Base-by-base conservation (phyloP, 331 rosid genomes). In the Quercus lobata region DNA sequence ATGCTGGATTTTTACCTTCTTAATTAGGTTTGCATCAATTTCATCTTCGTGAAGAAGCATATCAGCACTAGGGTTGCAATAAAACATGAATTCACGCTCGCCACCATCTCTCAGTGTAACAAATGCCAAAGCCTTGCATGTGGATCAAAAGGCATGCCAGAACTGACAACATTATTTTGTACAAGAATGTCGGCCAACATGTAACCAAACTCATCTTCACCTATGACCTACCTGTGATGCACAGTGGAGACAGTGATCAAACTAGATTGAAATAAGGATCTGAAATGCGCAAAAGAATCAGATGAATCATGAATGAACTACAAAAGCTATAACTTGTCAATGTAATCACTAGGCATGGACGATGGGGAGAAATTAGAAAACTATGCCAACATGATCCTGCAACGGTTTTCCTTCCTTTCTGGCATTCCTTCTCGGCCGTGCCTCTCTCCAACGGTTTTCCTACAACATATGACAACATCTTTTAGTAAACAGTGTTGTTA, bases 141-240 rank as follows among this genome's bases (percentile, higher is more conserved):
- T 21, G 44, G 69, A 32, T 86, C 84, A 74, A 79, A 76, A 37
- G 77, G 76, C 32, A 86, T 16, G 69, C 86, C 83, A 74, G 83
- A 79, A 32, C 35, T 80, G 80, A 83, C 80, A 80, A 86, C 84
- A 54, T 86, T 80, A 62, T 83, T 86, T 79, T 83, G 86, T 58
- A 58, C 83, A 34, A 86, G 63, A 83, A 80, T 80, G 57, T 83
- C 84, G 15, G 78, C 57, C 52, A 83, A 44, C 83, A 83, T 18
- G 77, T 61, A 24, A n/a, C 86, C 86, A 83, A 86, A 80, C 72
- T 85, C 88, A 53, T 82, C 88, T 12, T 71, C 78, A 41, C 88
- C 88, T 35, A 35, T 35, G 44, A 35, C 44, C 44, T 32, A 85
- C 86, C 85, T 81, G 70, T 15, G 65, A 70, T 78, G 76, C 54